Conservation (phyloP, 192 early-diverging fungal species). For the Rhizophagus clarus region DNA sequence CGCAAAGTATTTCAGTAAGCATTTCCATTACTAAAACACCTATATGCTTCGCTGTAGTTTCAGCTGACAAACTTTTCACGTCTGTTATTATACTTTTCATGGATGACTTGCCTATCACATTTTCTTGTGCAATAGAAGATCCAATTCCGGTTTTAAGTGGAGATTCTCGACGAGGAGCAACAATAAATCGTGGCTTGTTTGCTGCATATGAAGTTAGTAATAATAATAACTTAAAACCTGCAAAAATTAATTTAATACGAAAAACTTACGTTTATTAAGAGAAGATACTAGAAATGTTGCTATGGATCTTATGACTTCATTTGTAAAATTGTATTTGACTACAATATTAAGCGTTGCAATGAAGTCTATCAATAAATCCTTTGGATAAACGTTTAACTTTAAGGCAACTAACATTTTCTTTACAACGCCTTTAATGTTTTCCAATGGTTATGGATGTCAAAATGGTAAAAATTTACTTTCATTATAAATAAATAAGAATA, state of each 20-base stretch:
- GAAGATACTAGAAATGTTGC: conserved; percentile 67
- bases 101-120: background rate
- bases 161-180: conserved; percentile 26
- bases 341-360: conserved; percentile 57
- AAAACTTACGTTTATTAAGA: conserved; percentile 52
- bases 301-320: conserved; percentile 59
- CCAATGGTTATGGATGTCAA: background rate
- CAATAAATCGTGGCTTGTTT: conserved; percentile 24
- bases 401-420: conserved; percentile 64
- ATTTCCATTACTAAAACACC: conserved; percentile 63
- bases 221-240: background rate
- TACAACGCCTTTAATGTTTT: conserved; percentile 51
- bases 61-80: conserved; percentile 1
- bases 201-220: conserved; percentile 27
- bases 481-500: background rate
- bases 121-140: background rate
- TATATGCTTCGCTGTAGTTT: conserved; percentile 12
- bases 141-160: background rate
- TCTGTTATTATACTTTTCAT: conserved; percentile 18
- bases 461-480: background rate
- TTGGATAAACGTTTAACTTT: conserved; percentile 57
- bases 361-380: conserved; percentile 53
- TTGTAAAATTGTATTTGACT: conserved; percentile 56
- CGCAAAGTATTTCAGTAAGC: conserved; percentile 63
- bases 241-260: background rate